Evolutionary conservation across 179 eudicot species (phyloP).

Genomic region (Spinacia oleracea): DNA sequence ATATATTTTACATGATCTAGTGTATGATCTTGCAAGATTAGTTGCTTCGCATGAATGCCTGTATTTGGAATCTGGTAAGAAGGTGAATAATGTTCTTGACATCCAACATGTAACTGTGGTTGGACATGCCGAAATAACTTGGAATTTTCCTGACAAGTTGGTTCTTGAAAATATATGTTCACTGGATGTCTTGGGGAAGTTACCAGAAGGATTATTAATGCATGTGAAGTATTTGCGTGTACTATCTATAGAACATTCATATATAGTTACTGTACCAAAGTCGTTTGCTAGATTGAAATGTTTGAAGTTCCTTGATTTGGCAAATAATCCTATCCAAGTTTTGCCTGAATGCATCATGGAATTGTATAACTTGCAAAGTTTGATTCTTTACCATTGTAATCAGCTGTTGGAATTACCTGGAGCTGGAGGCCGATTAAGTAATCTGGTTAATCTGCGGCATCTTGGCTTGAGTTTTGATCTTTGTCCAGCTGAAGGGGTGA

Average conservation of each 20-base stretch:
- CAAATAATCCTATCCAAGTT: background rate
- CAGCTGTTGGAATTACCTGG: no score
- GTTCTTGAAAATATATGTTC: background rate
- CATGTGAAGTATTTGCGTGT: slow-evolving; percentile 5
- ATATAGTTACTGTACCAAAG: no score
- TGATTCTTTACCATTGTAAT: background rate
- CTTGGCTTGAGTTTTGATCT: background rate
- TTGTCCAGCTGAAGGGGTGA: background rate
- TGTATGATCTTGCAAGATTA: slow-evolving; percentile 25
- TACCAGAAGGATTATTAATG: background rate
- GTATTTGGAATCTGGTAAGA: background rate
- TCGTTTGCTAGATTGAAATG: background rate
- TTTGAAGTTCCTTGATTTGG: background rate
- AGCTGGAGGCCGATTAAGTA: slow-evolving; percentile 6
- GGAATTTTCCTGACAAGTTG: background rate
- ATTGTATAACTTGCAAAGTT: background rate
- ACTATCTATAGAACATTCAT: no score
- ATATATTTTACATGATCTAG: slow-evolving; percentile 24
- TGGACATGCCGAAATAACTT: no score
- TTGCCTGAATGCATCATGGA: background rate
- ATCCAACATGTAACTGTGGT: slow-evolving; percentile 14
- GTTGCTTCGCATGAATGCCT: background rate
- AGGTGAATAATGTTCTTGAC: background rate
- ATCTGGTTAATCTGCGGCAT: slow-evolving; percentile 10
- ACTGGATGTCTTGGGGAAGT: background rate